These are phyloP conservation scores for Daphne laureola DNA, from an alignment of 441 rosid species.

Conservation along the genomic window DNA sequence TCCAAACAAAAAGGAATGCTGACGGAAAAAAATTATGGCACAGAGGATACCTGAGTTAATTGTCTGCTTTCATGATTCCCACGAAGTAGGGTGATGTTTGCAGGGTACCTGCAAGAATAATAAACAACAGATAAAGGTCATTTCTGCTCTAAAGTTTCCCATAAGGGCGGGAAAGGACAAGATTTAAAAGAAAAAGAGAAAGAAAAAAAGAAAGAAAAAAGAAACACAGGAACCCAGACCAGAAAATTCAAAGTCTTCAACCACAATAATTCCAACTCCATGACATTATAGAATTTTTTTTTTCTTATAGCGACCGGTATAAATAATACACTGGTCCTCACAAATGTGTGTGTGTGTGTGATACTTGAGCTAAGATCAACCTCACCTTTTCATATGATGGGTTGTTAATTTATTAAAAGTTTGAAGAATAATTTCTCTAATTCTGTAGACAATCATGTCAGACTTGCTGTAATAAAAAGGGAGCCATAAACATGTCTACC, in stretches of 20 bases:
- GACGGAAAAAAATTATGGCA: too few species aligned
- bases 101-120: constrained; percentile 37
- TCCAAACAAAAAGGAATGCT: too few species aligned
- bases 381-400: too few species aligned
- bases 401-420: too few species aligned
- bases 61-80: constrained; percentile 62
- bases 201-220: too few species aligned
- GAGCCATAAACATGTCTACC: neutral
- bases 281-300: neutral
- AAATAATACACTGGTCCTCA: neutral
- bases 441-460: neutral
- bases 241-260: too few species aligned
- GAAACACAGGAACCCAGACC: too few species aligned
- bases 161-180: neutral
- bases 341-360: too few species aligned
- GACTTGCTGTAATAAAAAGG: neutral
- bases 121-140: constrained; percentile 5
- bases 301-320: neutral
- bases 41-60: constrained; percentile 40
- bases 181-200: too few species aligned
- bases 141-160: constrained; percentile 1
- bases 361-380: too few species aligned
- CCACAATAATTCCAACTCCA: neutral
- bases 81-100: constrained; percentile 49
- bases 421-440: too few species aligned